A percentile compares a stretch with the other conserved stretches of the same genome.
phyloP scores from a whole-genome alignment of 768 basidiomycete species.

The Naganishia onofrii region DNA sequence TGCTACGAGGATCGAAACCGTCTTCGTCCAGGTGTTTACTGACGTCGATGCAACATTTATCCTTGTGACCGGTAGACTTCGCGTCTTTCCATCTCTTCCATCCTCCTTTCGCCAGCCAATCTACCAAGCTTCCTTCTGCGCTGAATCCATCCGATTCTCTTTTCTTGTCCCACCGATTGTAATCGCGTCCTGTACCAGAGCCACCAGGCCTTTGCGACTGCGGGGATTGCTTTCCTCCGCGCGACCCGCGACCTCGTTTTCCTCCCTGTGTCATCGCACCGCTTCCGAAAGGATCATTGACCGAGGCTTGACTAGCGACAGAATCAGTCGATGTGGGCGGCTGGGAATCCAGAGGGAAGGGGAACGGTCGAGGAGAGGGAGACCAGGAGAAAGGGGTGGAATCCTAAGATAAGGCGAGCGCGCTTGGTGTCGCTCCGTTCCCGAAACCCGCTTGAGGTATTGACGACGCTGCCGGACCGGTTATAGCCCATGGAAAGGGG shows the following conservation, averaged over 20 bases:
- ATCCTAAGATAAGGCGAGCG: too few relatives aligned
- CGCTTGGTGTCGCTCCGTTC: too few relatives aligned
- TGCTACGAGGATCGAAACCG: neutral
- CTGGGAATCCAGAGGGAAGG: too few relatives aligned
- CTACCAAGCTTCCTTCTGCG: neutral
- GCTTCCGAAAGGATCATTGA: too few relatives aligned
- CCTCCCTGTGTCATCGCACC: neutral
- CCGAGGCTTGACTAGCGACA: too few relatives aligned
- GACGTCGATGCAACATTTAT: neutral
- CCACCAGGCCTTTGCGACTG: neutral
- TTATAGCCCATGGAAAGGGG: too few relatives aligned
- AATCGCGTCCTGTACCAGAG: neutral
- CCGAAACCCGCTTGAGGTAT: too few relatives aligned
- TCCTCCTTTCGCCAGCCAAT: neutral
- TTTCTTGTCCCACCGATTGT: neutral
- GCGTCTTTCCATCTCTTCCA: neutral
- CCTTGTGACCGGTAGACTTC: neutral
- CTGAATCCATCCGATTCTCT: neutral
- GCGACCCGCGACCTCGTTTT: neutral
- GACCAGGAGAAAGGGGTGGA: too few relatives aligned
- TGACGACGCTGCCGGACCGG: too few relatives aligned
- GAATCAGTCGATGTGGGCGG: too few relatives aligned
- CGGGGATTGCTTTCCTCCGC: neutral
- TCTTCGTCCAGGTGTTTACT: neutral
- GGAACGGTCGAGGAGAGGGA: too few relatives aligned